phyloP scores from a whole-genome alignment of 257 asterid species.

The Solanum lycopersicoides region DNA sequence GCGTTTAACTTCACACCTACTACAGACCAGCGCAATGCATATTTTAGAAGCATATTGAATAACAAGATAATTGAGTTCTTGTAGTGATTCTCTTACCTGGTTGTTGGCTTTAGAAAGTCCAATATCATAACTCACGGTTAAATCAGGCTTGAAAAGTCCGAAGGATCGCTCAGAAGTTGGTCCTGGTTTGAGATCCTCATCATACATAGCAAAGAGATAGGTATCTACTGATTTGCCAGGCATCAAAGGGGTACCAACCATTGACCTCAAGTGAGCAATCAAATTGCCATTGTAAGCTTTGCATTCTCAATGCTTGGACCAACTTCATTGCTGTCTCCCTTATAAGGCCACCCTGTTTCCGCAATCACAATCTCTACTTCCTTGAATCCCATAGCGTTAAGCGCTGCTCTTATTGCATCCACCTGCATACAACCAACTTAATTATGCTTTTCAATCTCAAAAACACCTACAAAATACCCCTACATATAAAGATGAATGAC shows the following conservation, averaged over 20 bases:
- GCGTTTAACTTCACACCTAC: background rate
- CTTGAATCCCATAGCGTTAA: conserved; percentile 43
- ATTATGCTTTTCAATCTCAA: background rate
- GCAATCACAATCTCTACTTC: conserved; percentile 64
- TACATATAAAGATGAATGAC: background rate
- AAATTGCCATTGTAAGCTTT: conserved; percentile 50
- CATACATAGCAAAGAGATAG: conserved; percentile 57
- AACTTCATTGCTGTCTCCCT: conserved; percentile 52
- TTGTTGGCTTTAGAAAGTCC: conserved; percentile 34
- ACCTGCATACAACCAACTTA: conserved; percentile 17
- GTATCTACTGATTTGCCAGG: conserved; percentile 59
- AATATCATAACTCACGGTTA: conserved; percentile 35
- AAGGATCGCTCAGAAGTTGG: conserved; percentile 61
- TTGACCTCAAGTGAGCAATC: conserved; percentile 45
- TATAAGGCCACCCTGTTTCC: conserved; percentile 82
- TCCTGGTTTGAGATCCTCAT: conserved; percentile 63
- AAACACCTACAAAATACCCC: background rate
- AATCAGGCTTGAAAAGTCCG: conserved; percentile 62
- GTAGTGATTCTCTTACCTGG: conserved; percentile 24
- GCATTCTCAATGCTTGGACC: conserved; percentile 67
- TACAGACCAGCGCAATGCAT: background rate
- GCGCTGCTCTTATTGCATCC: conserved; percentile 56
- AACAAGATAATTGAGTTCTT: background rate
- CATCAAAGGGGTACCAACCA: conserved; percentile 75
- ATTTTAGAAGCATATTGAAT: background rate